Percentiles rank a stretch among this genome's conserved stretches.
These are phyloP conservation scores for Lavandula angustifolia DNA, from an alignment of 257 asterid species.

Conservation along the genomic window DNA sequence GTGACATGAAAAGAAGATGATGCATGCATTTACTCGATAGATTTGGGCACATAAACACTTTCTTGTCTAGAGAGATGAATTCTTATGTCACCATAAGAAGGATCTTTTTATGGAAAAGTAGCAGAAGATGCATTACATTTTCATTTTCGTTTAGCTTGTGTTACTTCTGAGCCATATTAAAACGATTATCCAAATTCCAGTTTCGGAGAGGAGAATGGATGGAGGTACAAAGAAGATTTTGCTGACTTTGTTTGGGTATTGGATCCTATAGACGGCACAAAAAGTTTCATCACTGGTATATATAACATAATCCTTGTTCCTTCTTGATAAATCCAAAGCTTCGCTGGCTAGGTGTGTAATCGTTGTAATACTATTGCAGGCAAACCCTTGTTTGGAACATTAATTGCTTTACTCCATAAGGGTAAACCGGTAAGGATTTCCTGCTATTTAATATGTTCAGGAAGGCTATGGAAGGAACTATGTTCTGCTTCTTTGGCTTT, in stretches of 20 bases:
- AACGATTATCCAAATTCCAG: slow-evolving; percentile 39
- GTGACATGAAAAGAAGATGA: neutral
- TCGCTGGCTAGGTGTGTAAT: slow-evolving; percentile 21
- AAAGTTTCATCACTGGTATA: slow-evolving; percentile 90
- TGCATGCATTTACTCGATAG: neutral
- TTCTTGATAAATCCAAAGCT: slow-evolving; percentile 15
- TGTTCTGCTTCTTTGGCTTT: slow-evolving; percentile 13
- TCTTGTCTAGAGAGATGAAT: neutral
- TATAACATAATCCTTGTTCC: slow-evolving; percentile 4
- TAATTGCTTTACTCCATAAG: slow-evolving; percentile 77
- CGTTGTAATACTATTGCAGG: slow-evolving; percentile 46
- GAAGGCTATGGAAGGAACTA: slow-evolving; percentile 25
- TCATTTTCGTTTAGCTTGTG: slow-evolving; percentile 3
- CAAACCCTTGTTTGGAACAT: slow-evolving; percentile 93
- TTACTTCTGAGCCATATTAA: neutral
- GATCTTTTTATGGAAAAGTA: neutral
- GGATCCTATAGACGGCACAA: slow-evolving; percentile 98
- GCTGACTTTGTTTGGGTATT: slow-evolving; percentile 93
- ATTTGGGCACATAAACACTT: neutral
- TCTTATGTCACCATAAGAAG: slow-evolving; percentile 6
- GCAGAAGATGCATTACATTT: slow-evolving; percentile 11
- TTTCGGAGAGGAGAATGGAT: slow-evolving; percentile 92
- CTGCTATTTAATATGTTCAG: slow-evolving; percentile 25
- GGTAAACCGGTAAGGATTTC: slow-evolving; percentile 80
- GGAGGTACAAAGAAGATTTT: slow-evolving; percentile 67